A percentile compares a stretch with the other conserved stretches of the same genome.
These are phyloP conservation scores for Aspergillus sp. DNA, from an alignment of 2,329 filamentous ascomycete genomes.

Conservation along the genomic window DNA sequence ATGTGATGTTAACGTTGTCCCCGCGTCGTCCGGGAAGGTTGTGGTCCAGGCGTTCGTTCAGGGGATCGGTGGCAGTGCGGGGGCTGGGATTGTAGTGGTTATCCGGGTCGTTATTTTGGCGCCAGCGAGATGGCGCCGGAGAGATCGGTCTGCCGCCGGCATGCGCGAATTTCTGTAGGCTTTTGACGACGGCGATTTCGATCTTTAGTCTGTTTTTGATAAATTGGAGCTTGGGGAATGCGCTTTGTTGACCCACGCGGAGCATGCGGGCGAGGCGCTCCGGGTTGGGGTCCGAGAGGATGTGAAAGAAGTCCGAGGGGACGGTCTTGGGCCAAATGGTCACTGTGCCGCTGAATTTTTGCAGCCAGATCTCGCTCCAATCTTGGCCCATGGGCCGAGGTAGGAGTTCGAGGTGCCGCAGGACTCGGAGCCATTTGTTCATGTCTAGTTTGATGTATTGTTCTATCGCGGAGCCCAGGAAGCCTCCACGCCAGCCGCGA, in stretches of 20 bases:
- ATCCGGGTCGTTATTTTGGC: slow-evolving; percentile 18
- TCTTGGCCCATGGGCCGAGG: slow-evolving; percentile 90
- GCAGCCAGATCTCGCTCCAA: slow-evolving; percentile 95
- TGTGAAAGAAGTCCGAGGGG: slow-evolving; percentile 78
- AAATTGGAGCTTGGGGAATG: slow-evolving; percentile 91
- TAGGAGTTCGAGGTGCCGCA: slow-evolving; percentile 87
- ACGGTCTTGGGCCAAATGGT: slow-evolving; percentile 92
- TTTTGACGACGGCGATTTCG: slow-evolving; percentile 67
- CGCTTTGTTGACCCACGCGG: slow-evolving; percentile 81
- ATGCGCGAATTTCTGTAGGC: slow-evolving; percentile 44
- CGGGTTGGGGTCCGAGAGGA: slow-evolving; percentile 79
- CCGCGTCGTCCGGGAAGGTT: slow-evolving; percentile 30
- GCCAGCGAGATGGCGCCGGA: slow-evolving; percentile 33
- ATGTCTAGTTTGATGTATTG: slow-evolving; percentile 96
- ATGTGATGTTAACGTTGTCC: slow-evolving; percentile 4
- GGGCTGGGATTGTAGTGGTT: slow-evolving; percentile 9
- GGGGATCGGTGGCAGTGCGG: slow-evolving; percentile 17
- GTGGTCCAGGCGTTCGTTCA: slow-evolving; percentile 30
- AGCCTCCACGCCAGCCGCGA: slow-evolving; percentile 93
- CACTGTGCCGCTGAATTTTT: slow-evolving; percentile 90
- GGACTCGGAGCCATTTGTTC: slow-evolving; percentile 95
- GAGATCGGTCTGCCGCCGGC: slow-evolving; percentile 29
- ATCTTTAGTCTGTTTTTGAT: slow-evolving; percentile 83
- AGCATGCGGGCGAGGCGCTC: slow-evolving; percentile 82
- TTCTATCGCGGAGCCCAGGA: slow-evolving; percentile 86